Conservation (phyloP, 495 filamentous ascomycete genomes). For the Podospora sp. region DNA sequence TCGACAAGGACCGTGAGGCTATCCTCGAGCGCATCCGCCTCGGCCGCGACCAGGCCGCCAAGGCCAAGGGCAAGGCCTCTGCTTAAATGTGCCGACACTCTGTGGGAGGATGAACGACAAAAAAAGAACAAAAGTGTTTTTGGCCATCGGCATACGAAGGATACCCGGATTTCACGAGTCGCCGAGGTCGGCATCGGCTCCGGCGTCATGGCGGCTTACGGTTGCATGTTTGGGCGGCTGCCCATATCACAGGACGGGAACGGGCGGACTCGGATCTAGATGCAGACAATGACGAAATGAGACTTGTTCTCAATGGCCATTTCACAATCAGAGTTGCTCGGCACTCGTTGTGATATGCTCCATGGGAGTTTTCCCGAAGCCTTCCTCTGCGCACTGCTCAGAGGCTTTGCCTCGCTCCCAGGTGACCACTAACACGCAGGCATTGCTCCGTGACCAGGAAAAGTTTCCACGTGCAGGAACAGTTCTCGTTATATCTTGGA, state of each 20-base stretch:
- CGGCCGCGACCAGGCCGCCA: slow-evolving; percentile 69
- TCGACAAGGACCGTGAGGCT: slow-evolving; percentile 96
- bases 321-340: slow-evolving; percentile 51
- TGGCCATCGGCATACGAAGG: slow-evolving; percentile 10
- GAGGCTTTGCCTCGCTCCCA: slow-evolving; percentile 20
- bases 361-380: slow-evolving; percentile 67
- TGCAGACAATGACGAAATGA: slow-evolving; percentile 41
- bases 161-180: slow-evolving; percentile 24
- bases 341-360: slow-evolving; percentile 60
- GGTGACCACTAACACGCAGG: slow-evolving; percentile 18
- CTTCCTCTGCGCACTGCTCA: slow-evolving; percentile 29
- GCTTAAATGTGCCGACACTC: slow-evolving; percentile 25
- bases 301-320: slow-evolving; percentile 61
- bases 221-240: slow-evolving; percentile 29
- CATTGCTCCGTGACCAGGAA: background rate
- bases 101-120: slow-evolving; percentile 23
- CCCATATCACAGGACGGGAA: slow-evolving; percentile 26
- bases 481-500: background rate
- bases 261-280: slow-evolving; percentile 33
- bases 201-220: slow-evolving; percentile 36
- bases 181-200: slow-evolving; percentile 29
- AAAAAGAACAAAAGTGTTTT: slow-evolving; percentile 20
- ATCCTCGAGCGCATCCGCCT: slow-evolving; percentile 83
- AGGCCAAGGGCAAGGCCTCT: slow-evolving; percentile 51
- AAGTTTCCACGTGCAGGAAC: background rate